Conservation (phyloP, 176 grass and related monocot species). For the Triticum timopheevii region DNA sequence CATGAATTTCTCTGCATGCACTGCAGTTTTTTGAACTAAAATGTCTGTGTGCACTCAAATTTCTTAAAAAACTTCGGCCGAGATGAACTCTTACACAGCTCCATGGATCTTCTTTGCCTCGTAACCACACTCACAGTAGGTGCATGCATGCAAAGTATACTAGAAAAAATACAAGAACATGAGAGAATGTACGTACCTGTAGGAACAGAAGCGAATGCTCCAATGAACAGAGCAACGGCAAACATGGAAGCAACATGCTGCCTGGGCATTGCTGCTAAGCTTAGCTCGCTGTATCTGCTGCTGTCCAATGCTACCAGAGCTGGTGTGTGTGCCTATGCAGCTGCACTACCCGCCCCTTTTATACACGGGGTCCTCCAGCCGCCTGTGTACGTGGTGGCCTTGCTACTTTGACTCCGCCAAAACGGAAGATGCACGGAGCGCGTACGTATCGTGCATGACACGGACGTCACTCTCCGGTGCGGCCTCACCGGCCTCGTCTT, state of each 20-base stretch:
- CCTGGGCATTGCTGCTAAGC: slow-evolving; percentile 9
- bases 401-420: neutral
- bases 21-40: too few species aligned
- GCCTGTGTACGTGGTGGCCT: neutral
- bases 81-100: too few species aligned
- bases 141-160: neutral
- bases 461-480: too few species aligned
- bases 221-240: slow-evolving; percentile 39
- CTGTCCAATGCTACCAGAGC: too few species aligned
- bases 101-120: too few species aligned
- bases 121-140: too few species aligned
- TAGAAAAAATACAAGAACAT: neutral
- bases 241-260: slow-evolving; percentile 10
- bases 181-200: slow-evolving; percentile 39
- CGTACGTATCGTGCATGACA: neutral
- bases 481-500: too few species aligned
- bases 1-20: too few species aligned
- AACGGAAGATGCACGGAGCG: neutral
- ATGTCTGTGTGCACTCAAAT: too few species aligned
- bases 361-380: slow-evolving; percentile 1
- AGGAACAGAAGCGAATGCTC: slow-evolving; percentile 27
- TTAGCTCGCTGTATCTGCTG: too few species aligned
- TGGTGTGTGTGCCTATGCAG: neutral
- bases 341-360: neutral
- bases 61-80: too few species aligned